Conservation (phyloP, 2,329 filamentous ascomycete genomes). For the Fusarium sp. region DNA sequence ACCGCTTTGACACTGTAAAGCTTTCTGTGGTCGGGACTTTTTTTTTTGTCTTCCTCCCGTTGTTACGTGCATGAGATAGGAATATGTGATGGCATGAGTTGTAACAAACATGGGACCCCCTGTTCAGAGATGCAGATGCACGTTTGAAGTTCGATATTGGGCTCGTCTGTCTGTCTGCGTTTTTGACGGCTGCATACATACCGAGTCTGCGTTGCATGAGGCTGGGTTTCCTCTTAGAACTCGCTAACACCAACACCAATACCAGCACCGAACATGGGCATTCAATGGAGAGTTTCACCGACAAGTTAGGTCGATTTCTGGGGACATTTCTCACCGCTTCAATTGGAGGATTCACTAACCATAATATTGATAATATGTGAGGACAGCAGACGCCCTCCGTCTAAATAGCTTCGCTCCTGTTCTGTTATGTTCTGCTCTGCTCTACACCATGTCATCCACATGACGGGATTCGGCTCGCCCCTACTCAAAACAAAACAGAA, state of each 20-base stretch:
- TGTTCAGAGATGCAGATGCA: slow-evolving; percentile 21
- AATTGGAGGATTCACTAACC: slow-evolving; percentile 10
- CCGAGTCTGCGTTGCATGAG: slow-evolving; percentile 21
- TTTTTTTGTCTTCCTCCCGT: slow-evolving; percentile 14
- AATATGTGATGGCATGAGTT: slow-evolving; percentile 22
- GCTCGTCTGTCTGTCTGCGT: slow-evolving; percentile 11
- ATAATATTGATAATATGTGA: background rate
- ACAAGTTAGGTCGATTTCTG: slow-evolving; percentile 17
- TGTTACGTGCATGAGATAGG: slow-evolving; percentile 33
- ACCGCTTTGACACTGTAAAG: slow-evolving; percentile 25
- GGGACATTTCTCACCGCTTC: slow-evolving; percentile 32
- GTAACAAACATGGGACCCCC: slow-evolving; percentile 20
- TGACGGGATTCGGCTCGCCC: slow-evolving; percentile 28
- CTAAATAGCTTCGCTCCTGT: slow-evolving; percentile 3
- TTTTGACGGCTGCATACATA: slow-evolving; percentile 34
- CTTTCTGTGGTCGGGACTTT: slow-evolving; percentile 22
- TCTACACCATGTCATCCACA: background rate
- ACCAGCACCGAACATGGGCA: slow-evolving; percentile 2
- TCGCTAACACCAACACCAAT: slow-evolving; percentile 6
- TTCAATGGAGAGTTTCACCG: slow-evolving; percentile 22
- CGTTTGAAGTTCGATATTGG: slow-evolving; percentile 30
- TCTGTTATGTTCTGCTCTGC: background rate
- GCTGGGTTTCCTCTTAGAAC: background rate
- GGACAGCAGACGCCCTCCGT: slow-evolving; percentile 5
- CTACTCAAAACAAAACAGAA: slow-evolving; percentile 1